Percentiles rank a stretch among this genome's conserved stretches.
Conservation (phyloP, 2,329 filamentous ascomycete genomes). For the Cercospora citrullina region DNA sequence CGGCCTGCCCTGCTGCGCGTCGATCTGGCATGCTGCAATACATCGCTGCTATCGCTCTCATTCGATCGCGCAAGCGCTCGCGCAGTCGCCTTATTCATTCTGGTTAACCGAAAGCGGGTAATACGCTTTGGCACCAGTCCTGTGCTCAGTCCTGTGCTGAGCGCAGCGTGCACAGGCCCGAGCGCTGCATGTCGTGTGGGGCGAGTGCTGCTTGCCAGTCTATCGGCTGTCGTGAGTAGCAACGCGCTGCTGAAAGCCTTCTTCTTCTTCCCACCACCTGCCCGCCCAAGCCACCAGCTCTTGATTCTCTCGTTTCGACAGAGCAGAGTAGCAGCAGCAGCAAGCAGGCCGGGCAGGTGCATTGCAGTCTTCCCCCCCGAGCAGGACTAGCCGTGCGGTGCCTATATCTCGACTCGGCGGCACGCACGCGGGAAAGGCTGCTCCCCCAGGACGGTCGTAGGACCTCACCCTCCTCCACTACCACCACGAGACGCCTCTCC, state of each 20-base stretch:
- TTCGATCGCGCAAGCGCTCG: conserved; percentile 1
- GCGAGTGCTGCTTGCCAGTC: conserved; percentile 7
- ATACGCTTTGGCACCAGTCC: conserved; percentile 1
- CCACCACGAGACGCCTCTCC: background rate
- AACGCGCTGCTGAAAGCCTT: conserved; percentile 11
- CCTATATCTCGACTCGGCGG: background rate
- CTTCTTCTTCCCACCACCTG: conserved; percentile 5
- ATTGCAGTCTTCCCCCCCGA: conserved; percentile 1
- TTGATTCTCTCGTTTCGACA: background rate
- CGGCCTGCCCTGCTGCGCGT: background rate
- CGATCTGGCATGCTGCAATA: background rate
- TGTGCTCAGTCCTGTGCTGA: background rate
- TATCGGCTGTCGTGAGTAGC: conserved; percentile 12
- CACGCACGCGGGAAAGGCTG: conserved; percentile 1
- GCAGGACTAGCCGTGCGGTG: background rate
- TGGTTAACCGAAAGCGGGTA: background rate
- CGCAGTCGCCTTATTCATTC: background rate
- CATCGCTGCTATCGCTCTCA: background rate
- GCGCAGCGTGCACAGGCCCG: background rate
- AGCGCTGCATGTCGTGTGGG: conserved; percentile 3
- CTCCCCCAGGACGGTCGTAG: background rate
- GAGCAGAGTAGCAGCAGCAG: conserved; percentile 5
- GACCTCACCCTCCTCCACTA: background rate
- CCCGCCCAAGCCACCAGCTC: background rate
- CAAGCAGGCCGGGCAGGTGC: conserved; percentile 1